Base-by-base conservation (phyloP, 306 rosid genomes). In the Astragalus membranaceus region DNA sequence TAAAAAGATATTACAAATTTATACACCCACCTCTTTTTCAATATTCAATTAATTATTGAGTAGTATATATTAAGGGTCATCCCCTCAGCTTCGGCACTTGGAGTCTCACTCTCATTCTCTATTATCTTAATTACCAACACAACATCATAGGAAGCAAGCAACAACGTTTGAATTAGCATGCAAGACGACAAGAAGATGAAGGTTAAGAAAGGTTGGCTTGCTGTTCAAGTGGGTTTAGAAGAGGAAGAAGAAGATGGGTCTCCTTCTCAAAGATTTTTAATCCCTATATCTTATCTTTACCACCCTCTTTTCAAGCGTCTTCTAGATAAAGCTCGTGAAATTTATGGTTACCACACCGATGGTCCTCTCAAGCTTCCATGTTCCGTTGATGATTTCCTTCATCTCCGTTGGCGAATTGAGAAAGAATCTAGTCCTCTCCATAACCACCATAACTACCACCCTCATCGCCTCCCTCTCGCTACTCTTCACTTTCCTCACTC, bases 321-420 rank as follows among this genome's bases (percentile, higher is more conserved):
- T 65, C 76, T 85, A 0, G 96, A 89, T 36, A 79, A 77, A 55
- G 96, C 96, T 62, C 69, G 49, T 10, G 96, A 89, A 41, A 81
- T 83, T 26, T 89, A 89, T 44, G 92, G 96, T 0, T 89, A 89
- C 84, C 92, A 89, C 29, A 77, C 85, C 62, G 79, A 81, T 0
- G 96, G 96, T 39, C 96, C 92, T 2, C 96, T 89, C 33, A 70
- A 79, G 49, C 92, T 89, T 0, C 96, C 92, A 0, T 89, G 96
- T 57, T 87, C 92, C 1, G 84, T 89, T 10, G 96, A 89, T 5
- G 92, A 84, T 14, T 88, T 88, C 10, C 80, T 86, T 29, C 86
- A 88, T 17, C 89, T 86, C 23, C 85, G 85, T 0, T 88, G 95
- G 91, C 70, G 70, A 54, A 88, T 88, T 9, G 80, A 88, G 75